Percentiles rank a stretch among this genome's conserved stretches.
Evolutionary conservation across 306 rosid genomes (phyloP).

Genomic region (Datisca glomerata): DNA sequence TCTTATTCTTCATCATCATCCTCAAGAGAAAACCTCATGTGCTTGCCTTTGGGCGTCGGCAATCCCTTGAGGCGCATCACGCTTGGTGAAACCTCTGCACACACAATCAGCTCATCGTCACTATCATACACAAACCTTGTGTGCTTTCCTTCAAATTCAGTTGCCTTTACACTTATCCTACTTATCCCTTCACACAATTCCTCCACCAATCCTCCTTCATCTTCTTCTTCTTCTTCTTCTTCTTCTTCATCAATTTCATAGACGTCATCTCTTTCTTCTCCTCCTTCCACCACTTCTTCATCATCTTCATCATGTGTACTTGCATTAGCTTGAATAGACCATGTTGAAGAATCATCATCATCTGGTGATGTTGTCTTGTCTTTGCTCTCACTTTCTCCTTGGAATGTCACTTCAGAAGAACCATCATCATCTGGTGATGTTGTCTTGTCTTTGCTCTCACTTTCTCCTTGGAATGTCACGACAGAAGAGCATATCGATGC

Average conservation of each 20-base stretch:
- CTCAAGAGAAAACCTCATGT: constrained; percentile 53
- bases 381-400: constrained; percentile 13
- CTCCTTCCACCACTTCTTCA: constrained; percentile 25
- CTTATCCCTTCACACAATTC: constrained; percentile 60
- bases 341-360: constrained; percentile 67
- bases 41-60: constrained; percentile 89
- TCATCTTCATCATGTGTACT: constrained; percentile 48
- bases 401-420: constrained; percentile 39
- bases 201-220: constrained; percentile 26
- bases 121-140: constrained; percentile 65
- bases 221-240: constrained; percentile 12
- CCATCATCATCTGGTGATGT: constrained; percentile 48
- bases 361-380: constrained; percentile 24
- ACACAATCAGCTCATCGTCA: constrained; percentile 57
- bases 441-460: constrained; percentile 15
- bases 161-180: constrained; percentile 50
- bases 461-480: constrained; percentile 22
- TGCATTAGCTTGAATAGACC: constrained; percentile 88
- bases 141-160: constrained; percentile 56
- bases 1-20: too few relatives aligned
- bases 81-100: constrained; percentile 18
- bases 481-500: constrained; percentile 42
- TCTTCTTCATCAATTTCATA: constrained; percentile 14
- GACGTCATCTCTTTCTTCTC: constrained; percentile 6
- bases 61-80: constrained; percentile 49